Base-by-base conservation (phyloP, 768 basidiomycete genomes). In the Boletus vinaceobasis region DNA sequence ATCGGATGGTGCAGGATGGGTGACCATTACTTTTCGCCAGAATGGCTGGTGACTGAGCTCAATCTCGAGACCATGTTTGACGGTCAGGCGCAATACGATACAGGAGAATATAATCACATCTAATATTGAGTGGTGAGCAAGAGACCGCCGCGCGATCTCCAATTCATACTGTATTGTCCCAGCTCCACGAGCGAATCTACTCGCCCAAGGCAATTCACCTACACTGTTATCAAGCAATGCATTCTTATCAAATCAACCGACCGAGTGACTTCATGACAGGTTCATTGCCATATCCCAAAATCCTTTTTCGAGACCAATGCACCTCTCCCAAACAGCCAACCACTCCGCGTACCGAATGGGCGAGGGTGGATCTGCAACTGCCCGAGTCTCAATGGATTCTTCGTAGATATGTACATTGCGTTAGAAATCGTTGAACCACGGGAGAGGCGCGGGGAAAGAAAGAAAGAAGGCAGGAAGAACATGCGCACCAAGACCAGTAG, bases 251-350 rank as follows among this genome's bases (percentile, higher is more conserved):
- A 13, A 7, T 47, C 21, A 7, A 6, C 21, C 7, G 7, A 27
- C 10, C 17, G 7, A 27, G 11, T 4, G 4, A 38, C 14, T 38
- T 64, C 47, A 62, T 7, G 51, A 52, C 31, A 61, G 39, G 19
- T 62, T 57, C 61, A 85, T 65, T 5, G 81, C 82, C 76, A 83
- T 83, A 43, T 95, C 89, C 94, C 94, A 98, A 67, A 96, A 96
- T 0, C 79, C 82, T 60, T 83, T 87, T 73, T 98, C 94, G 43
- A 97, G 74, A 43, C 73, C 69, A 0, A 89, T 85, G 64, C 90
- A 91, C 50, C 80, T 81, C 64, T 82, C 77, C 89, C 92, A 96
- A 3, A 93, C 81, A 17, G 71, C 64, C 46, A 75, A 71, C 81
- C 93, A 89, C 63, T 89, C 86, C 4, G 74, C 75, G 29, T 90